Base-by-base conservation (phyloP, 2,329 filamentous ascomycete species). In the Apiospora hydei region DNA sequence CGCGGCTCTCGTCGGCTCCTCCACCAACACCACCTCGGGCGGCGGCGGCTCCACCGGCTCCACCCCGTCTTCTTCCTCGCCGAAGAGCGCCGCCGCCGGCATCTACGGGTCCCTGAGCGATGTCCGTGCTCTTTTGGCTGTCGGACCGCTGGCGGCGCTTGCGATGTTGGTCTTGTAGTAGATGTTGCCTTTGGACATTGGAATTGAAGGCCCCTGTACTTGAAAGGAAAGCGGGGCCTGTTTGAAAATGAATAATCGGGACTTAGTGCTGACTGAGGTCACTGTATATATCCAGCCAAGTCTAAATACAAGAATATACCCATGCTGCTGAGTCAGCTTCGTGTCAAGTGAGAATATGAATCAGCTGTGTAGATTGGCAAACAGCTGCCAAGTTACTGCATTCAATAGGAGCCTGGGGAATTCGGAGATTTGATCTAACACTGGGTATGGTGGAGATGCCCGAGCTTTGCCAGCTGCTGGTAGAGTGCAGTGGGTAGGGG, bases 241-340 rank as follows among this genome's bases (percentile, higher is more conserved):
- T 21, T 57, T 10, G 7, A 21, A 26, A 30, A 3, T 53, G 51
- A 16, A 4, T 30, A 57, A 13, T 16, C 24, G 26, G 51, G 26
- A 57, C 51, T 21, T 14, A 18, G 26, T 30, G 26, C 26, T 18
- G 51, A 16, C 14, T 18, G 51, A 49, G 46, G 24, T 30, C 26
- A 38, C 5, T 18, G 30, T 61, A 11, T 21, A 61, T 61, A 61
- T 61, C 53, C 34, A 57, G 53, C 26, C 26, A 38, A 38, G 53
- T 38, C 53, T 38, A 11, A 21, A 61, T 61, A 61, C 30, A 61
- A 38, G 53, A 61, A 38, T 26, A 61, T 61, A 61, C 53, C 53
- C 53, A 61, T 11, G 14, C 16, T 3, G 21, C 53, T 38, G 53
- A 61, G 30, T 18, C 51, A 8, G 16, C 6, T 44, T 30, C 26